Conservation (phyloP, 1,139 yeast genomes). For the Magnusiomyces paraingens region DNA sequence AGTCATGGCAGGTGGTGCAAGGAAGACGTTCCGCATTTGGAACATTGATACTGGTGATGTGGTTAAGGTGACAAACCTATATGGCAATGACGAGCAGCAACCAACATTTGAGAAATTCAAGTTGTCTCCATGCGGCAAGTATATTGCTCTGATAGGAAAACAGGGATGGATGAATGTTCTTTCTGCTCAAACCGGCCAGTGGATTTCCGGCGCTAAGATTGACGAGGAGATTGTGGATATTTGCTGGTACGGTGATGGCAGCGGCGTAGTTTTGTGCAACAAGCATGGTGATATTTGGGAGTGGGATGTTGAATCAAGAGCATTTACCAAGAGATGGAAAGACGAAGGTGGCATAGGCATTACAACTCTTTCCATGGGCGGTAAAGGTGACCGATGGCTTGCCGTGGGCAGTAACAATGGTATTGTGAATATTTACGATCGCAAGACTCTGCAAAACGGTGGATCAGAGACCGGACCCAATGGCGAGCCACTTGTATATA, state of each 20-base stretch:
- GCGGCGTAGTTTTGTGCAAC: slow-evolving; percentile 54
- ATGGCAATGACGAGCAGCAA: slow-evolving; percentile 85
- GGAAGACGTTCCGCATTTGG: slow-evolving; percentile 90
- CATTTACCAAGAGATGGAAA: slow-evolving; percentile 63
- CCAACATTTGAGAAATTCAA: slow-evolving; percentile 82
- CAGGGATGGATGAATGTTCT: slow-evolving; percentile 87
- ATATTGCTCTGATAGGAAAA: slow-evolving; percentile 70
- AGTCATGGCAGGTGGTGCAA: slow-evolving; percentile 83
- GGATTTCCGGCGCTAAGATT: slow-evolving; percentile 78
- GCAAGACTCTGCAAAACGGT: slow-evolving; percentile 29
- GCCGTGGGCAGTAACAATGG: slow-evolving; percentile 91
- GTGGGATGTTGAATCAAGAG: slow-evolving; percentile 49
- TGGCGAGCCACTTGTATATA: slow-evolving; percentile 24
- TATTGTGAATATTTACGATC: slow-evolving; percentile 80
- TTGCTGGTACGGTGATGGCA: slow-evolving; percentile 55
- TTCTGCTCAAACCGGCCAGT: slow-evolving; percentile 72
- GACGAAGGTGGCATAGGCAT: slow-evolving; percentile 86
- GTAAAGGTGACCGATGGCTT: slow-evolving; percentile 68
- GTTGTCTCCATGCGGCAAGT: slow-evolving; percentile 62
- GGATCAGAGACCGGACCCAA: slow-evolving; percentile 18
- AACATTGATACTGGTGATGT: slow-evolving; percentile 68
- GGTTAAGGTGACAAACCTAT: slow-evolving; percentile 80
- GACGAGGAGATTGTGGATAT: slow-evolving; percentile 80
- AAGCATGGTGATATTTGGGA: slow-evolving; percentile 91
- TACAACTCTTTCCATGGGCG: slow-evolving; percentile 73